A percentile compares a stretch with the other conserved stretches of the same genome.
Evolutionary conservation across 2,329 filamentous ascomycete genomes (phyloP).

Genomic region (Aspergillus carbonarius): DNA sequence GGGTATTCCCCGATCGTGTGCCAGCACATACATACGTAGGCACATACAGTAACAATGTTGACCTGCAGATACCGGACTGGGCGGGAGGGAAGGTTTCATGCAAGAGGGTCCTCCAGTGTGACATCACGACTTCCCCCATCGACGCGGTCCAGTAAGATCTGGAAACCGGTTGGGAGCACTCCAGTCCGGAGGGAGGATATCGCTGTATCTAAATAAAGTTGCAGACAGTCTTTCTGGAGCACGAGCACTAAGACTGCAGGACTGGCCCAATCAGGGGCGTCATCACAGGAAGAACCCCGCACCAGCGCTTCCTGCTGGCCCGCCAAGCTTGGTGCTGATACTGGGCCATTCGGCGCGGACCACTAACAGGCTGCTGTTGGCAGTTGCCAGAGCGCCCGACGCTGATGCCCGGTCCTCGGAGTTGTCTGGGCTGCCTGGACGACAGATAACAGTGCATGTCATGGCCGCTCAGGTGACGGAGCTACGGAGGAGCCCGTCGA

Average conservation of each 20-base stretch:
- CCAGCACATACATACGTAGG: constrained; percentile 12
- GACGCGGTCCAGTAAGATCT: not conserved
- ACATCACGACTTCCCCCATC: constrained; percentile 11
- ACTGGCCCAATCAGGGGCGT: constrained; percentile 16
- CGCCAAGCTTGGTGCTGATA: constrained; percentile 7
- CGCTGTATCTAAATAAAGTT: constrained; percentile 19
- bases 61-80: not conserved
- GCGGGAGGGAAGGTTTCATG: not conserved
- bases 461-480: constrained; percentile 11
- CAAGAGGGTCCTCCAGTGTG: constrained; percentile 9
- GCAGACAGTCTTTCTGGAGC: constrained; percentile 14
- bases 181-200: not conserved
- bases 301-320: constrained; percentile 9
- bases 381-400: constrained; percentile 2
- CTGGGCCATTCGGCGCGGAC: not conserved
- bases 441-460: constrained; percentile 8
- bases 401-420: constrained; percentile 7
- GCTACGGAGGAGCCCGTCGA: constrained; percentile 5
- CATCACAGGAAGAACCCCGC: constrained; percentile 17
- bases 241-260: constrained; percentile 13
- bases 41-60: not conserved
- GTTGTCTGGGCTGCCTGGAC: constrained; percentile 4
- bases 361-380: not conserved
- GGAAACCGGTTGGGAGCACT: constrained; percentile 2
- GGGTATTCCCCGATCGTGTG: not conserved